A percentile compares a stretch with the other conserved stretches of the same genome.
Conservation (phyloP, 2,329 filamentous ascomycete genomes). For the Diplodia seriata region DNA sequence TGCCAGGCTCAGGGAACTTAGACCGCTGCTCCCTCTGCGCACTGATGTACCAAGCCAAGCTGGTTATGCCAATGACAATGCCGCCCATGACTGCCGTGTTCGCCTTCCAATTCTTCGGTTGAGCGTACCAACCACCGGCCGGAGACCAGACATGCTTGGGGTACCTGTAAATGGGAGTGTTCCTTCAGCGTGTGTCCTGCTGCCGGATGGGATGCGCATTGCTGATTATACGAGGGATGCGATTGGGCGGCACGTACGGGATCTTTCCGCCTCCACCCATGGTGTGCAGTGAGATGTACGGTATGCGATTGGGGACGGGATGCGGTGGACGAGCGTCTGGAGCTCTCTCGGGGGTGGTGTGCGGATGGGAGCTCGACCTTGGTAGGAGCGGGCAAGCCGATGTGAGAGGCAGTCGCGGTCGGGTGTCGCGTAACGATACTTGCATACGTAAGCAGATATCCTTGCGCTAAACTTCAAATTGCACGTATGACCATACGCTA, state of each 20-base stretch:
- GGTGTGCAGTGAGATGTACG: slow-evolving; percentile 34
- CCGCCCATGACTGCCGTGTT: slow-evolving; percentile 83
- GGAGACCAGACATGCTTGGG: slow-evolving; percentile 99
- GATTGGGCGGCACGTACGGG: slow-evolving; percentile 56
- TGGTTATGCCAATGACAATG: slow-evolving; percentile 72
- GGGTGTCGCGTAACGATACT: slow-evolving; percentile 29
- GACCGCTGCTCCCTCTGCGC: slow-evolving; percentile 75
- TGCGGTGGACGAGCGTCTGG: slow-evolving; percentile 36
- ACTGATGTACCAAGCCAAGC: slow-evolving; percentile 73
- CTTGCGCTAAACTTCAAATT: not conserved
- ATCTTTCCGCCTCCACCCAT: slow-evolving; percentile 70
- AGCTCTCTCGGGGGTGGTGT: slow-evolving; percentile 29
- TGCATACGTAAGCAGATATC: slow-evolving; percentile 33
- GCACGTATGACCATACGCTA: not conserved
- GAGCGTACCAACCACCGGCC: slow-evolving; percentile 94
- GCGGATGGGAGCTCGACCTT: slow-evolving; percentile 12
- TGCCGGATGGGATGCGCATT: slow-evolving; percentile 26
- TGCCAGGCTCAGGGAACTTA: slow-evolving; percentile 75
- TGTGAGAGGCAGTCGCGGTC: slow-evolving; percentile 27
- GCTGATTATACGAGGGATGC: slow-evolving; percentile 36
- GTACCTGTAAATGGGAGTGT: slow-evolving; percentile 65
- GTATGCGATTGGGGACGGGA: slow-evolving; percentile 37
- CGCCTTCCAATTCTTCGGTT: slow-evolving; percentile 91
- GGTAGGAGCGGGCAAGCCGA: slow-evolving; percentile 6
- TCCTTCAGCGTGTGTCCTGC: slow-evolving; percentile 10